Evolutionary conservation across 2,329 filamentous ascomycete species (phyloP).

Genomic region (Trichoderma aggressivum): DNA sequence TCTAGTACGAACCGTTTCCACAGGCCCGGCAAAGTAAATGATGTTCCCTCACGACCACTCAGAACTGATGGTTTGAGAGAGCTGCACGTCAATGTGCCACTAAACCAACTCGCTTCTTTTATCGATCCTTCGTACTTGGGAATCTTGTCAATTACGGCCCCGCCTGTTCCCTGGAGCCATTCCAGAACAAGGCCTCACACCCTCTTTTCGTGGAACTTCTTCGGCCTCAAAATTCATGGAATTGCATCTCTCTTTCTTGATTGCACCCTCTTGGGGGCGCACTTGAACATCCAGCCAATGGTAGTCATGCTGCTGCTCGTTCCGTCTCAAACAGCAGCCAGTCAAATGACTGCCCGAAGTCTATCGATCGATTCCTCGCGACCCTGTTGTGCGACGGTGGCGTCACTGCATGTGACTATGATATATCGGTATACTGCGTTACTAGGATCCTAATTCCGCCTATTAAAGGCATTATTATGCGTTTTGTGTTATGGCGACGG

Average conservation of each 20-base stretch:
- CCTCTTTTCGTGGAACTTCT: slow-evolving; percentile 11
- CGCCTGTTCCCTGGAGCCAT: neutral
- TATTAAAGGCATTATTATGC: neutral
- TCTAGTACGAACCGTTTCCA: neutral
- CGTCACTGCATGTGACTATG: slow-evolving; percentile 5
- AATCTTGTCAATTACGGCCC: neutral
- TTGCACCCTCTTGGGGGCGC: neutral
- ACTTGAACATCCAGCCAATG: neutral
- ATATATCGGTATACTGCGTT: neutral
- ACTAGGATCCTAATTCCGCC: neutral
- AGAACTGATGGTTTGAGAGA: neutral
- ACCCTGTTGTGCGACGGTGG: slow-evolving; percentile 1
- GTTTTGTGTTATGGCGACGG: neutral
- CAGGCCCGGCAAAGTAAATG: neutral
- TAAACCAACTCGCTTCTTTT: slow-evolving; percentile 9
- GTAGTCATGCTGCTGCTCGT: neutral
- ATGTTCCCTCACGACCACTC: neutral
- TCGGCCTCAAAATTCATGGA: neutral
- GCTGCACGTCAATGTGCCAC: neutral
- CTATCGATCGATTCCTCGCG: neutral
- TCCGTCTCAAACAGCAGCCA: neutral
- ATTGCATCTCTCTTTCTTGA: neutral
- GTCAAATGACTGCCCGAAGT: slow-evolving; percentile 8
- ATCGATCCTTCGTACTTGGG: neutral
- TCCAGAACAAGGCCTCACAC: slow-evolving; percentile 5